Percentiles rank a stretch among this genome's conserved stretches.
These are phyloP conservation scores for Musa acuminata DNA, from an alignment of 176 grass and related monocot genomes.

Conservation along the genomic window DNA sequence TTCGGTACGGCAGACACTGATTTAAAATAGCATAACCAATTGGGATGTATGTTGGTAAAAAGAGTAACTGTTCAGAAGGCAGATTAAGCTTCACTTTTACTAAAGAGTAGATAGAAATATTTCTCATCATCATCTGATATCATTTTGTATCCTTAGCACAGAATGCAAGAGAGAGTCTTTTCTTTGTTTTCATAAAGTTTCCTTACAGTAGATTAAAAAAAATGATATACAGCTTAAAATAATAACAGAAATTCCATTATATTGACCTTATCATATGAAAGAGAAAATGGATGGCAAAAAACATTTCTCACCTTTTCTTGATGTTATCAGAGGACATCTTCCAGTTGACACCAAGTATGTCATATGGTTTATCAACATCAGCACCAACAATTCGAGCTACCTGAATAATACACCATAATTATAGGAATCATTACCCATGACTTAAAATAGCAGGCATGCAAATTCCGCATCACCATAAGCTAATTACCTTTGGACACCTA, in stretches of 20 bases:
- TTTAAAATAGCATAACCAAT: neutral
- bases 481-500: neutral
- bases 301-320: conserved; percentile 74
- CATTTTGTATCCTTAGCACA: neutral
- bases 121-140: neutral
- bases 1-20: too few relatives aligned
- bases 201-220: neutral
- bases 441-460: neutral
- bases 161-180: neutral
- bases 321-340: conserved; percentile 85
- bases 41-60: neutral
- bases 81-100: neutral
- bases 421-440: neutral
- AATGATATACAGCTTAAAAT: neutral
- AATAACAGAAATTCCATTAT: neutral
- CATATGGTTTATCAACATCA: conserved; percentile 67
- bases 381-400: conserved; percentile 79
- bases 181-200: neutral
- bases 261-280: neutral
- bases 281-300: neutral
- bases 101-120: neutral
- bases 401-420: conserved; percentile 27
- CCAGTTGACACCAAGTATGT: conserved; percentile 87
- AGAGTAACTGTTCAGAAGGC: neutral
- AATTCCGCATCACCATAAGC: neutral